Evolutionary conservation across 2,329 filamentous ascomycete genomes (phyloP).

Genomic region (Helotiales sp.): DNA sequence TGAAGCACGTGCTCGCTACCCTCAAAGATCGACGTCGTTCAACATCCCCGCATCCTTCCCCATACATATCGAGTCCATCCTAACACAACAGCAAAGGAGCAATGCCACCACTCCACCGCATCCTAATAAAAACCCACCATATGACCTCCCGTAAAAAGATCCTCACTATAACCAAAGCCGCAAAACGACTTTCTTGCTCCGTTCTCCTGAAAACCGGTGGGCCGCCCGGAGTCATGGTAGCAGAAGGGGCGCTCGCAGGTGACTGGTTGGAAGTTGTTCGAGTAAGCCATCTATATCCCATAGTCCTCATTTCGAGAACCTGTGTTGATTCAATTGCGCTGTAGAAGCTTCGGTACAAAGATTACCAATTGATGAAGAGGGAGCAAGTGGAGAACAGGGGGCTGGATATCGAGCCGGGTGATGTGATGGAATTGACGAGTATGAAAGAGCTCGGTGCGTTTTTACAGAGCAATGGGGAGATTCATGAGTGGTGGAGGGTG

Average conservation of each 20-base stretch:
- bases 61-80: no score
- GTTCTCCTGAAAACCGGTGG: constrained; percentile 71
- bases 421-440: constrained; percentile 32
- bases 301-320: neutral
- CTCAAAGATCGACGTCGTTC: no score
- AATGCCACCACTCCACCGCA: constrained; percentile 39
- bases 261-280: constrained; percentile 39
- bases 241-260: constrained; percentile 50
- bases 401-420: constrained; percentile 29
- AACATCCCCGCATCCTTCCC: no score
- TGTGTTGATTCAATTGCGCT: neutral
- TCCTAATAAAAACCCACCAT: constrained; percentile 78
- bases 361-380: constrained; percentile 38
- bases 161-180: constrained; percentile 64
- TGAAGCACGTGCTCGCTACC: no score
- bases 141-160: constrained; percentile 82
- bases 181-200: constrained; percentile 62
- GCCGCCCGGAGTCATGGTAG: constrained; percentile 79
- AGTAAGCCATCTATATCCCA: constrained; percentile 23
- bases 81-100: neutral
- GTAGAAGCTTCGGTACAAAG: constrained; percentile 41
- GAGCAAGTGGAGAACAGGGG: constrained; percentile 26
- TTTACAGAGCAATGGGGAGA: constrained; percentile 27
- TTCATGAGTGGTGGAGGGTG: constrained; percentile 39
- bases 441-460: constrained; percentile 35